Evolutionary conservation across 371 early-diverging fungal species (phyloP).

Genomic region (Haplosporangium sp.): DNA sequence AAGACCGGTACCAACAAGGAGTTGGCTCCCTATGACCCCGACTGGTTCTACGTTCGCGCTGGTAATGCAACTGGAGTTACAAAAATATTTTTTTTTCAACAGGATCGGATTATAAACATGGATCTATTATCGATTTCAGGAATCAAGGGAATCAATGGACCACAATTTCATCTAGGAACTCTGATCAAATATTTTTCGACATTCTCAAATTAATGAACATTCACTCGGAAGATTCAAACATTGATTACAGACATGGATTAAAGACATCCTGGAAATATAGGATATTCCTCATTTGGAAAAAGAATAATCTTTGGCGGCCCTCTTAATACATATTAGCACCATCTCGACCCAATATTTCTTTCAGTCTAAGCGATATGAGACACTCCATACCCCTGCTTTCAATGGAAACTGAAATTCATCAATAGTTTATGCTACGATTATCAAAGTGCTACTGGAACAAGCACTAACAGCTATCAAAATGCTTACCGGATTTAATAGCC

Average conservation of each 20-base stretch:
- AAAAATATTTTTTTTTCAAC: not conserved
- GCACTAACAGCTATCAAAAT: not conserved
- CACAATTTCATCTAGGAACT: not conserved
- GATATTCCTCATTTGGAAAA: not conserved
- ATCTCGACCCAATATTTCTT: not conserved
- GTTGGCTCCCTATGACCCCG: no score
- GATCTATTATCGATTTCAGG: not conserved
- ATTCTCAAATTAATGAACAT: not conserved
- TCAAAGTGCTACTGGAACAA: not conserved
- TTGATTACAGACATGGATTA: not conserved
- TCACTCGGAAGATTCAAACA: not conserved
- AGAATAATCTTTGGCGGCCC: not conserved
- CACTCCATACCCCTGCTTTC: not conserved
- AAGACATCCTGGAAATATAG: not conserved
- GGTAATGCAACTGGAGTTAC: constrained; percentile 64
- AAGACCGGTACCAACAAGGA: constrained; percentile 73
- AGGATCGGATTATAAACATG: not conserved
- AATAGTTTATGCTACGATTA: not conserved
- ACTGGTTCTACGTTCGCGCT: constrained; percentile 73
- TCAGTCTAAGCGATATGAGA: not conserved
- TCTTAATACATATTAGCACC: not conserved
- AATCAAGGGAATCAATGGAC: not conserved
- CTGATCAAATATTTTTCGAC: not conserved
- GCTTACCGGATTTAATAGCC: constrained; percentile 65
- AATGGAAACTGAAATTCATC: not conserved